These are phyloP conservation scores for Pleurotus eryngii DNA, from an alignment of 768 basidiomycete genomes.

Conservation along the genomic window DNA sequence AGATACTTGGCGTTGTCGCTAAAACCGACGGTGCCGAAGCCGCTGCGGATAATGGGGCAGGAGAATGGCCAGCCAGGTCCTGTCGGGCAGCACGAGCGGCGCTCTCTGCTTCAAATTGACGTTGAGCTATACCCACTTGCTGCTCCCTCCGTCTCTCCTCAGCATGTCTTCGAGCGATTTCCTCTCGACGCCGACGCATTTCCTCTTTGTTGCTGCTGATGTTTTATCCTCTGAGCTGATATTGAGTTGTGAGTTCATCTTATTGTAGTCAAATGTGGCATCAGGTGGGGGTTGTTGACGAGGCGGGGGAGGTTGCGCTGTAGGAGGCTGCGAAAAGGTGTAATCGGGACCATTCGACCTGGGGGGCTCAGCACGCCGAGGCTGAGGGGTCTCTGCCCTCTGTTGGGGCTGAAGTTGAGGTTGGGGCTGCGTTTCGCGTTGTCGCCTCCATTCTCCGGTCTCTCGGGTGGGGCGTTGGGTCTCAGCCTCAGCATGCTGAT, in stretches of 20 bases:
- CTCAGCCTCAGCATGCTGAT: slow-evolving; percentile 16
- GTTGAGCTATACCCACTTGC: slow-evolving; percentile 51
- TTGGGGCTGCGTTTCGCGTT: slow-evolving; percentile 25
- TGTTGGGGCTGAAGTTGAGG: slow-evolving; percentile 12
- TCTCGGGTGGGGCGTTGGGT: slow-evolving; percentile 15
- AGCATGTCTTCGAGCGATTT: slow-evolving; percentile 31
- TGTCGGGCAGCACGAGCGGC: slow-evolving; percentile 43
- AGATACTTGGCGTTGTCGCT: slow-evolving; percentile 12
- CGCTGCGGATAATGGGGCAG: slow-evolving; percentile 9
- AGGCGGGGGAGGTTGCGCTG: slow-evolving; percentile 4
- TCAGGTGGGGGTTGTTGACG: slow-evolving; percentile 2
- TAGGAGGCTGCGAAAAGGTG: slow-evolving; percentile 8
- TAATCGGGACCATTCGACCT: slow-evolving; percentile 16
- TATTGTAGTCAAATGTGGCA: background rate
- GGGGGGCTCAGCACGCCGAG: slow-evolving; percentile 11
- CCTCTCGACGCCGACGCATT: slow-evolving; percentile 43
- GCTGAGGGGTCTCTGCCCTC: slow-evolving; percentile 28
- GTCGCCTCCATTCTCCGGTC: slow-evolving; percentile 18
- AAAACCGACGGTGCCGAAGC: slow-evolving; percentile 14
- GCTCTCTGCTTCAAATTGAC: slow-evolving; percentile 60
- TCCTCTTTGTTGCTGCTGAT: slow-evolving; percentile 40
- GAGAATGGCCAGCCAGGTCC: slow-evolving; percentile 22
- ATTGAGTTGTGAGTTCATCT: slow-evolving; percentile 2
- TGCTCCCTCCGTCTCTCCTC: slow-evolving; percentile 45
- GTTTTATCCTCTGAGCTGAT: slow-evolving; percentile 24